Conservation (phyloP, 306 rosid genomes). For the Argentina anserina region DNA sequence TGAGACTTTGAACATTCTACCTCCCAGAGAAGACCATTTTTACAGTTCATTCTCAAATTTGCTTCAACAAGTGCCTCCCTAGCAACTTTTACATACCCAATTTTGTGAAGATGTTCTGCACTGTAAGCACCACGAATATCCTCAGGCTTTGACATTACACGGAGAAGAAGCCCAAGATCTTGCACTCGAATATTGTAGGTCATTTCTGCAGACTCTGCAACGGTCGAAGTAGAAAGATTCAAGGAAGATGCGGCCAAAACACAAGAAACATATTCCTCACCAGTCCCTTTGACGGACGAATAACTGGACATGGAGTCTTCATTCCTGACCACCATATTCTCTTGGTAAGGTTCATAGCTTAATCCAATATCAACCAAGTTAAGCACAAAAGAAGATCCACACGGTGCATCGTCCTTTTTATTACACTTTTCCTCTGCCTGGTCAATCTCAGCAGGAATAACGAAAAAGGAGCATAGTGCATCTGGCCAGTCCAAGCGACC, state of each 20-base stretch:
- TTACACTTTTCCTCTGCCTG: constrained; percentile 34
- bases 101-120: constrained; percentile 61
- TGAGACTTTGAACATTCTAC: constrained; percentile 73
- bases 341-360: constrained; percentile 84
- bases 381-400: constrained; percentile 56
- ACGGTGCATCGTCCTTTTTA: constrained; percentile 37
- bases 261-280: constrained; percentile 62
- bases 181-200: constrained; percentile 54
- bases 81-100: constrained; percentile 81
- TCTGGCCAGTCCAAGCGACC: constrained; percentile 94
- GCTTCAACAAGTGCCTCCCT: constrained; percentile 80
- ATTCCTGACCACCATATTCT: constrained; percentile 36
- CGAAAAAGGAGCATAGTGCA: constrained; percentile 60
- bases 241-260: constrained; percentile 84
- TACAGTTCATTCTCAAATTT: constrained; percentile 66
- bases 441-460: constrained; percentile 42
- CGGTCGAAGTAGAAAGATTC: constrained; percentile 59
- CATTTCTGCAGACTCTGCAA: constrained; percentile 39
- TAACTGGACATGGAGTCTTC: constrained; percentile 42
- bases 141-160: constrained; percentile 40
- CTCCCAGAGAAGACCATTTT: constrained; percentile 77
- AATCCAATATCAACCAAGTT: constrained; percentile 77
- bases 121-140: constrained; percentile 47
- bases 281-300: constrained; percentile 43
- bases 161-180: constrained; percentile 77